These are phyloP conservation scores for Forsythia suspensa DNA, from an alignment of 257 asterid species.

Conservation along the genomic window DNA sequence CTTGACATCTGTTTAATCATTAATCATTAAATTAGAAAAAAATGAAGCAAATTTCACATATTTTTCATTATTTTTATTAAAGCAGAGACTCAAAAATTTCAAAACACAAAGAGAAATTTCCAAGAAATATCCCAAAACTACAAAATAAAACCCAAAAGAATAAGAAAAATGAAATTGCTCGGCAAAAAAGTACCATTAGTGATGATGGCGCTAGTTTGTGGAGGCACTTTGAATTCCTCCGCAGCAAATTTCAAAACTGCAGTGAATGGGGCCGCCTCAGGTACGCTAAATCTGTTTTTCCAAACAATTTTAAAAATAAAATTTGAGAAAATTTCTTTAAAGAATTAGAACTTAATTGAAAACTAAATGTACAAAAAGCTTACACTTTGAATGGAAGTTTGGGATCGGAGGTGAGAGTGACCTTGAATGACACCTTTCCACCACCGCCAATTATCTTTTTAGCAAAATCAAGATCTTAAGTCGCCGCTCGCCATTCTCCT, in stretches of 20 bases:
- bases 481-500: conserved; percentile 68
- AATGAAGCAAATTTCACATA: neutral
- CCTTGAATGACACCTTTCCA: conserved; percentile 96
- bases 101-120: neutral
- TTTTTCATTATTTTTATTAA: neutral
- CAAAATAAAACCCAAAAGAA: neutral
- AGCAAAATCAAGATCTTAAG: no score
- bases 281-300: conserved; percentile 74
- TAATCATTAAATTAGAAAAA: neutral
- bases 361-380: conserved; percentile 15
- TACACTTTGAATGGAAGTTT: conserved; percentile 98
- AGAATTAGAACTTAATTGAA: neutral
- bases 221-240: conserved; percentile 98
- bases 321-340: neutral
- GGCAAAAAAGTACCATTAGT: conserved; percentile 63
- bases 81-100: neutral
- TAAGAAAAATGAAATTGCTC: neutral
- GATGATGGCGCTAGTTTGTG: conserved; percentile 94
- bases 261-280: conserved; percentile 96
- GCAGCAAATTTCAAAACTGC: conserved; percentile 96
- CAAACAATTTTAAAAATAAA: neutral
- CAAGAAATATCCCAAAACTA: neutral
- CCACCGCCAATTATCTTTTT: no score
- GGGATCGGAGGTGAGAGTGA: conserved; percentile 96
- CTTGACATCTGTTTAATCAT: neutral